Evolutionary conservation across 1,284 basidiomycete genomes (phyloP).

Genomic region (Cutaneotrichosporon sp.): DNA sequence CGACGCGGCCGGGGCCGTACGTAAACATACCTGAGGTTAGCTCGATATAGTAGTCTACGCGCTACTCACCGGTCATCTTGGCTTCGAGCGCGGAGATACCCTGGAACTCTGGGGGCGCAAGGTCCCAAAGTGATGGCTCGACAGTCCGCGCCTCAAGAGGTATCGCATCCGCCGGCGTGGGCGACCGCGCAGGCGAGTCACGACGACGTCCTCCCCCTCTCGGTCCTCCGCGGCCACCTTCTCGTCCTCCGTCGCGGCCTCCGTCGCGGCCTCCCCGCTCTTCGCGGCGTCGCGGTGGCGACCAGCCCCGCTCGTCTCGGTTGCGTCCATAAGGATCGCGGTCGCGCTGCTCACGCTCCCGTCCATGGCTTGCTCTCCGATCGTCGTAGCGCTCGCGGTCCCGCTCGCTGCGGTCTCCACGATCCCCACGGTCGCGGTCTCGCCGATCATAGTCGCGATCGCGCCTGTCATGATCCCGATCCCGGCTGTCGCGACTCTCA

Average conservation of each 20-base stretch:
- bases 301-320: constrained; percentile 14
- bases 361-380: constrained; percentile 7
- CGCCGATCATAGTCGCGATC: constrained; percentile 15
- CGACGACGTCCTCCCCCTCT: constrained; percentile 50
- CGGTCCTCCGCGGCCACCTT: constrained; percentile 33
- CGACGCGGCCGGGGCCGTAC: constrained; percentile 43
- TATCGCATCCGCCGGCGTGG: constrained; percentile 79
- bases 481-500: constrained; percentile 8
- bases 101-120: constrained; percentile 90
- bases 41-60: neutral
- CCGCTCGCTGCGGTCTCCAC: constrained; percentile 9
- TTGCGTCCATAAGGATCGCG: constrained; percentile 5
- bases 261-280: constrained; percentile 36
- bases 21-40: constrained; percentile 42
- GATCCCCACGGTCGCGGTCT: constrained; percentile 11
- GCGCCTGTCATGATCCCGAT: constrained; percentile 10
- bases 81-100: constrained; percentile 91
- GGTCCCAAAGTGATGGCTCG: constrained; percentile 90
- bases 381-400: constrained; percentile 13
- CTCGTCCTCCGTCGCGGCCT: constrained; percentile 24
- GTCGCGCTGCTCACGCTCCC: constrained; percentile 8
- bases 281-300: constrained; percentile 16
- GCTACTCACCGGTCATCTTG: constrained; percentile 78
- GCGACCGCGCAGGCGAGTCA: constrained; percentile 64
- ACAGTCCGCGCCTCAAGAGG: constrained; percentile 80